Evolutionary conservation across 2,329 filamentous ascomycete species (phyloP).

Genomic region (Geoglossum cookeanum): DNA sequence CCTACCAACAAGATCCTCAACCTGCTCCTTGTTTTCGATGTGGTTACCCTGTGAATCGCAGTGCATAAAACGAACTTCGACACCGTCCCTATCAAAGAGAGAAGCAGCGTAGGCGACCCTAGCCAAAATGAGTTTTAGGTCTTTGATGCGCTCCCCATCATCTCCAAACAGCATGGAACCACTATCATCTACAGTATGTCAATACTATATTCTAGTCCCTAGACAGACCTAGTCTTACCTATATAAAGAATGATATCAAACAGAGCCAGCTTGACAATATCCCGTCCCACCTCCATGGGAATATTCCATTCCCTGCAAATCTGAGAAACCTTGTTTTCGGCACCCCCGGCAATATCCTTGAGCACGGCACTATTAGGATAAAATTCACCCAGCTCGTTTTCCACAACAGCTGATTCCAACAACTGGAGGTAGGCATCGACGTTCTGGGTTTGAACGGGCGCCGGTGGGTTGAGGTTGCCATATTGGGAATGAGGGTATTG

Average conservation of each 20-base stretch:
- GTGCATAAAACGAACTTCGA: conserved; percentile 53
- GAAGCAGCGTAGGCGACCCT: conserved; percentile 45
- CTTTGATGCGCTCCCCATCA: conserved; percentile 44
- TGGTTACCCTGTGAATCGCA: conserved; percentile 32
- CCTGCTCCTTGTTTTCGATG: conserved; percentile 37
- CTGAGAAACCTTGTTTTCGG: conserved; percentile 10
- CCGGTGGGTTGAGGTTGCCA: neutral
- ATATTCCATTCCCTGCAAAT: conserved; percentile 14
- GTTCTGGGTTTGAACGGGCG: neutral
- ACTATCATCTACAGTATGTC: conserved; percentile 35
- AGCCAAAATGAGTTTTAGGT: conserved; percentile 43
- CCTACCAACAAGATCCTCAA: conserved; percentile 35
- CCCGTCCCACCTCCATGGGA: conserved; percentile 15
- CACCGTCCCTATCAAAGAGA: conserved; percentile 50
- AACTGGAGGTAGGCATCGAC: conserved; percentile 1
- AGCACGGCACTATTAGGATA: conserved; percentile 3
- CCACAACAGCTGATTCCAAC: conserved; percentile 4
- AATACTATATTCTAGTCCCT: neutral
- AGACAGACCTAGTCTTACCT: conserved; percentile 8
- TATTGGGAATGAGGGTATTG: neutral
- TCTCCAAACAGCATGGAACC: conserved; percentile 53
- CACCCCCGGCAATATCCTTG: conserved; percentile 7
- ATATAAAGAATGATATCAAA: conserved; percentile 18
- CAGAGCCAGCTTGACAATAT: conserved; percentile 18
- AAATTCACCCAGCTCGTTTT: conserved; percentile 5